Evolutionary conservation across 176 grass and related monocot genomes (phyloP), one percentile per base, ranked within the genome.

Genomic region (Juncus inflexus): DNA sequence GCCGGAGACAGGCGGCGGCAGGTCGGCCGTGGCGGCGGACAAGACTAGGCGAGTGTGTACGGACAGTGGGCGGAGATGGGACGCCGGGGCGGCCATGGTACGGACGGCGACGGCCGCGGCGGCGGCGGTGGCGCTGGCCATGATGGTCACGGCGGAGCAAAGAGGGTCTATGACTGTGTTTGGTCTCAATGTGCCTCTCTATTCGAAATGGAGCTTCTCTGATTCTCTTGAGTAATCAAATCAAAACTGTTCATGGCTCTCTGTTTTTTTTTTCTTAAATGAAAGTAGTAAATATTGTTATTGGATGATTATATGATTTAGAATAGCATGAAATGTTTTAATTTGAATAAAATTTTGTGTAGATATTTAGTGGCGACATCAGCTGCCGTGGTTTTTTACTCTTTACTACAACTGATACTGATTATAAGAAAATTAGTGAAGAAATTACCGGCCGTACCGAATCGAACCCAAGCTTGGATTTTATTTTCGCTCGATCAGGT

Each of bases 141-240:
- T 86, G 12, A 86, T 95, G 83, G 55, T 95, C 39, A 83, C 74
- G 28, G 80, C 77, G 45, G 87, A 95, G 77, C 86, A 95, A 72
- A 66, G 39, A 3, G 90, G 86, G 42, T 79, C 35, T 55, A 77
- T 95, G 62, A 67, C 50, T 58, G 62, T 95, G 42, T 90, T 95
- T 5, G 83, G 90, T 12, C 40, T 90, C 52, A 58, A 80, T 50
- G 66, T 95, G 58, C 77, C 90, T 13, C 86, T 95, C 40, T 60
- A 86, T 81, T 87, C 90, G 70, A 81, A 95, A n/a, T 95, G 90
- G 83, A 90, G 83, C 74, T 86, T 86, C 57, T 95, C 90, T 52
- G 76, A 90, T 60, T 86, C 90, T 42, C 58, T 90, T 37, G 42
- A 86, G 90, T 90, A 81, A 90, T 68, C n/a, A n/a, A n/a, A 4